phyloP scores from a whole-genome alignment of 1,139 yeast genomes.

The Torulaspora pretoriensis region DNA sequence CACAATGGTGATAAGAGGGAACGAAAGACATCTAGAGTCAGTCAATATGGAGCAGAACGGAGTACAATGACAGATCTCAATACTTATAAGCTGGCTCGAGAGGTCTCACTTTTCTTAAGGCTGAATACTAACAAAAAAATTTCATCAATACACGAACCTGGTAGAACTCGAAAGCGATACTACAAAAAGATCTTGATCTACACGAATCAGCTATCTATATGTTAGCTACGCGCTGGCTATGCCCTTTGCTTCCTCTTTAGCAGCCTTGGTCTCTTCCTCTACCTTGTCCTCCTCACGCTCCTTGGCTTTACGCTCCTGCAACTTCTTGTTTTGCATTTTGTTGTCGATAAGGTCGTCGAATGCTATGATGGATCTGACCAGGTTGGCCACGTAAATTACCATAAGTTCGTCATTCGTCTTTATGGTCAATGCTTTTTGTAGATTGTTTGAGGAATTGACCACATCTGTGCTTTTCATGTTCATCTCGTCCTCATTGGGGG shows the following conservation, averaged over 20 bases:
- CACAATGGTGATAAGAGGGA: neutral
- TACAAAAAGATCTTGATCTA: slow-evolving; percentile 1
- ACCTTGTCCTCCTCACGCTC: slow-evolving; percentile 21
- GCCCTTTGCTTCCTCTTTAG: slow-evolving; percentile 15
- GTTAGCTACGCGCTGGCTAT: slow-evolving; percentile 9
- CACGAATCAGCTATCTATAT: neutral
- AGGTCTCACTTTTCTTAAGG: neutral
- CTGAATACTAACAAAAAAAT: neutral
- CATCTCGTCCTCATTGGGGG: slow-evolving; percentile 35
- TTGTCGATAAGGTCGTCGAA: slow-evolving; percentile 96
- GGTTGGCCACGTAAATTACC: slow-evolving; percentile 84
- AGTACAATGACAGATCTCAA: neutral
- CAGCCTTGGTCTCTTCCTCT: slow-evolving; percentile 25
- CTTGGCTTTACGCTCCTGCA: slow-evolving; percentile 37
- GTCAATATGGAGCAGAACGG: neutral
- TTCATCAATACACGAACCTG: neutral
- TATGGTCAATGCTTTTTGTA: slow-evolving; percentile 77
- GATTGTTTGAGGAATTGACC: slow-evolving; percentile 41
- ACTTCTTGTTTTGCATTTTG: slow-evolving; percentile 76
- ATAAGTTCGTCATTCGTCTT: slow-evolving; percentile 95
- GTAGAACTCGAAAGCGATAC: neutral
- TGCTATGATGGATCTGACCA: slow-evolving; percentile 92
- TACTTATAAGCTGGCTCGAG: neutral
- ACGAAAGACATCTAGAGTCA: slow-evolving; percentile 4
- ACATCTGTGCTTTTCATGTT: slow-evolving; percentile 25